Percentiles rank a stretch among this genome's conserved stretches.
Evolutionary conservation across 352 stramenopile species (phyloP).

Genomic region (Globisporangium spinosum): DNA sequence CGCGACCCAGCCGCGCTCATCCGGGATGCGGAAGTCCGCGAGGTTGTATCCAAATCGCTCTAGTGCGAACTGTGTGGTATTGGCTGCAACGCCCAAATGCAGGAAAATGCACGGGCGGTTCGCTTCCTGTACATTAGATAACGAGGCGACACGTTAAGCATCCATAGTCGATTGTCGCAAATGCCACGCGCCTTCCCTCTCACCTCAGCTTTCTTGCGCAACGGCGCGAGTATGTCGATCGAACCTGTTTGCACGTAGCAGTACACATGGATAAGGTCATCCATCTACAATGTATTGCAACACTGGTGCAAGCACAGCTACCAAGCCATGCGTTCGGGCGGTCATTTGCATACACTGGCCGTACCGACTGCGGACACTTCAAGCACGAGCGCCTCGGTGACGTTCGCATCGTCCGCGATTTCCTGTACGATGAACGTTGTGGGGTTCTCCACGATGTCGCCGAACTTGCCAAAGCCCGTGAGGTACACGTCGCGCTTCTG

Average conservation of each 20-base stretch:
- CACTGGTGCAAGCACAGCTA: too few relatives aligned
- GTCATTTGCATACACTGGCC: not conserved
- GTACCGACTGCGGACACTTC: constrained; percentile 64
- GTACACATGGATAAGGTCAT: not conserved
- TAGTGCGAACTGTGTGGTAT: constrained; percentile 41
- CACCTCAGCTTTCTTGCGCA: constrained; percentile 39
- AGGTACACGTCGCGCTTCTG: constrained; percentile 63
- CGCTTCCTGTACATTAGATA: constrained; percentile 27
- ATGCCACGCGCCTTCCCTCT: not conserved
- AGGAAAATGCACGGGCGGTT: constrained; percentile 59
- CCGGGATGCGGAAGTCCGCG: constrained; percentile 75
- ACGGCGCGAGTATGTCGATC: constrained; percentile 31
- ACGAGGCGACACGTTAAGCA: not conserved
- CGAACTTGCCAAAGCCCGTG: constrained; percentile 85
- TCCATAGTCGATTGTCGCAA: not conserved
- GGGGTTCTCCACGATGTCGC: constrained; percentile 78
- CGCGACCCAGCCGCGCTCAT: constrained; percentile 67
- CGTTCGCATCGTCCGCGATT: constrained; percentile 52
- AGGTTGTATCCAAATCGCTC: constrained; percentile 79
- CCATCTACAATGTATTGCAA: too few relatives aligned
- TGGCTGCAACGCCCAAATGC: constrained; percentile 65
- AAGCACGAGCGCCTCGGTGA: constrained; percentile 64
- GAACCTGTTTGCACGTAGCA: constrained; percentile 20
- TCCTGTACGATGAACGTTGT: constrained; percentile 58
- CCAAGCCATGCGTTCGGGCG: too few relatives aligned